Evolutionary conservation across 176 grass and related monocot genomes (phyloP), one percentile per base, ranked within the genome.

Genomic region (Zoysia japonica): DNA sequence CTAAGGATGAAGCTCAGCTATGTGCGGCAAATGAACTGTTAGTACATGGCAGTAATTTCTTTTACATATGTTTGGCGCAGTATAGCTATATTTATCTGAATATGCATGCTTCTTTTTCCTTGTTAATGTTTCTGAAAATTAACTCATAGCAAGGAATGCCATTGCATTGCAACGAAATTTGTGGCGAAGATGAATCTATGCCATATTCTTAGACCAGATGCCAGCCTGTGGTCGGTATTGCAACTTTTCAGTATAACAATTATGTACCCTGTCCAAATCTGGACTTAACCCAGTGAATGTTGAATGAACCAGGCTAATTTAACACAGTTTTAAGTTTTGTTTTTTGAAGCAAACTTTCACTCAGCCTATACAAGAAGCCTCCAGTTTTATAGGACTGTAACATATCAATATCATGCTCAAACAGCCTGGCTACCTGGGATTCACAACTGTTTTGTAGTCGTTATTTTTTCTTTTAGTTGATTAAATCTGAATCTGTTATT

Each of bases 1-100:
- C 96, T 3, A 99, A 91, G 75, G 96, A 99, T 82, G 92, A 99
- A 91, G 90, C 90, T 81, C 96, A 99, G 77, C 70, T 99, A 61
- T 93, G 71, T 84, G 88, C 96, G 81, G 90, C 92, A 37, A 84
- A 74, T 20, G 96, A 98, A 92, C 78, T 98, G 95, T 98, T 85
- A 90, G 92, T 72, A 86, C 73, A 28, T 28, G 28, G 28, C 28
- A 28, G 28, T 28, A 28, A 28, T 28, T 28, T 28, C 28, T 28
- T 28, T 28, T 28, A 28, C 28, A 28, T 28, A 28, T 28, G 28
- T 28, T 28, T 28, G 28, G 28, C 28, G 28, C 28, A 28, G 28
- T 28, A 28, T 28, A 28, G 28, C 28, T 28, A 28, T 28, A 28
- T 0, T 28, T 28, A 28, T 28, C 28, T 28, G 28, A 28, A 28